Conservation (phyloP, 768 basidiomycete species). For the Boletales sp. region DNA sequence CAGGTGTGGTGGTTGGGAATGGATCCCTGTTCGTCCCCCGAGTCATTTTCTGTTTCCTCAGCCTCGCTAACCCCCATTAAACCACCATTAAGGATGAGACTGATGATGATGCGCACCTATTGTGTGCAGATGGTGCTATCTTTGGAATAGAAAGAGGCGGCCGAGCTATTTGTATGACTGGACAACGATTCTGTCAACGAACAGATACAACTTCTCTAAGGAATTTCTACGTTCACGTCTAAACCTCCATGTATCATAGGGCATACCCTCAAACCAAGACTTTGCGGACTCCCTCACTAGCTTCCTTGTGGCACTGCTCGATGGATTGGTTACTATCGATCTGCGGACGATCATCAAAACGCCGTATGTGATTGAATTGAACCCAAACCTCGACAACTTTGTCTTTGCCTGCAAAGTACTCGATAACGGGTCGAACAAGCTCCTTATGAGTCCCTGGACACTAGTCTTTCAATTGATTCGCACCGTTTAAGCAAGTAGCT, state of each 20-base stretch:
- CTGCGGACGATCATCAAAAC: slow-evolving; percentile 34
- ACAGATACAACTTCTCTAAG: slow-evolving; percentile 24
- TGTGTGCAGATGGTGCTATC: slow-evolving; percentile 81
- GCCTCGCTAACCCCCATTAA: slow-evolving; percentile 27
- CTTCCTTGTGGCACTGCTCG: slow-evolving; percentile 66
- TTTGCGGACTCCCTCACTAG: slow-evolving; percentile 51
- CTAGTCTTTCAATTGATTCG: not conserved
- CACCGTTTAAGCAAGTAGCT: slow-evolving; percentile 22
- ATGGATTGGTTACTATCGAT: slow-evolving; percentile 65
- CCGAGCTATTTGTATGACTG: slow-evolving; percentile 47
- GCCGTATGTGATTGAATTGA: not conserved
- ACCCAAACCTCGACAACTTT: slow-evolving; percentile 74
- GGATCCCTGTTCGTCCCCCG: slow-evolving; percentile 69
- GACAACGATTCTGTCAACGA: slow-evolving; percentile 16
- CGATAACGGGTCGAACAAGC: slow-evolving; percentile 90
- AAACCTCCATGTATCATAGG: slow-evolving; percentile 12
- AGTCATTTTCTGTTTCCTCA: not conserved
- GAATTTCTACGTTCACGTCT: slow-evolving; percentile 48
- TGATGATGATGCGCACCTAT: slow-evolving; percentile 61
- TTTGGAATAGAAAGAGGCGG: slow-evolving; percentile 60
- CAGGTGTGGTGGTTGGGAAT: slow-evolving; percentile 79
- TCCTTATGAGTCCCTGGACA: slow-evolving; percentile 73
- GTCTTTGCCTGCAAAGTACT: slow-evolving; percentile 61
- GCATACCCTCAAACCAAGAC: slow-evolving; percentile 35
- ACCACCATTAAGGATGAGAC: slow-evolving; percentile 43